Percentiles rank a stretch among this genome's conserved stretches.
Conservation (phyloP, 2,329 filamentous ascomycete genomes). For the Alternaria conjuncta region DNA sequence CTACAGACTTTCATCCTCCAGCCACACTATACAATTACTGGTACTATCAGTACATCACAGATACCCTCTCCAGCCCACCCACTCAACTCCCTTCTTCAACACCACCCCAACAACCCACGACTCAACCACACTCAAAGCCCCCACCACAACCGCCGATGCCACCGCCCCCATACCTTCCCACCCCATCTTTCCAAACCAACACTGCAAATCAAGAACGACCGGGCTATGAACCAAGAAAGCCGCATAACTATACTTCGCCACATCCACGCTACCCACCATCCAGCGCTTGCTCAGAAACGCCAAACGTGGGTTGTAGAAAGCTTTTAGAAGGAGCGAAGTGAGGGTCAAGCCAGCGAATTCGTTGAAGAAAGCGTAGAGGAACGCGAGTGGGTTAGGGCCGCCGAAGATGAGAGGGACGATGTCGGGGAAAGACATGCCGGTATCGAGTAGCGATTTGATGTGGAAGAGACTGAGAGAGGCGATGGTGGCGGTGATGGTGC, state of each 20-base stretch:
- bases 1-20: too few species aligned
- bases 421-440: not conserved
- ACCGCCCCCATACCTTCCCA: not conserved
- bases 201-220: not conserved
- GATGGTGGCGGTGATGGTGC: not conserved
- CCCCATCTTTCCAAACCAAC: not conserved
- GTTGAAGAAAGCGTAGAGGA: not conserved
- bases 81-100: constrained; percentile 8
- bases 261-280: not conserved
- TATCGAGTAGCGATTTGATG: not conserved
- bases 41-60: too few species aligned
- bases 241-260: not conserved
- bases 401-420: not conserved
- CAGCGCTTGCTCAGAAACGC: not conserved
- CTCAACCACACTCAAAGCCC: constrained; percentile 4
- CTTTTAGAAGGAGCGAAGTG: not conserved
- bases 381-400: not conserved
- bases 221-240: not conserved
- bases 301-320: not conserved
- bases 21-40: too few species aligned
- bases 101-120: constrained; percentile 15
- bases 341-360: not conserved
- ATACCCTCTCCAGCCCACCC: not conserved
- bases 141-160: constrained; percentile 18
- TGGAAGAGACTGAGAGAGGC: not conserved